Percentiles rank a stretch among this genome's conserved stretches.
These are phyloP conservation scores for Lipomyces japonicus DNA, from an alignment of 805 yeast genomes.

Conservation along the genomic window DNA sequence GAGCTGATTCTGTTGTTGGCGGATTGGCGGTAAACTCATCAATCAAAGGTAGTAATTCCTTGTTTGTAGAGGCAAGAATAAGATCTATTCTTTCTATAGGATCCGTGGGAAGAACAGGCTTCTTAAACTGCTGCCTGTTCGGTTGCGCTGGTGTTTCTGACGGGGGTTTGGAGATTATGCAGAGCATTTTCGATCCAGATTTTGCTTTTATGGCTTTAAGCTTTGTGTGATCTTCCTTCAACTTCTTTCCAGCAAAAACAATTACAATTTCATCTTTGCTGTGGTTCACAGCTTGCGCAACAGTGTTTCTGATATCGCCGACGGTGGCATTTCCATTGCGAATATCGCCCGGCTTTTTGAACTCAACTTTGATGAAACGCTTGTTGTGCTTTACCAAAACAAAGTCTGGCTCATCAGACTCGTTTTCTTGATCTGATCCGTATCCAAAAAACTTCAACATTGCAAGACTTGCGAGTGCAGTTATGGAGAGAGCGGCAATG, in stretches of 20 bases:
- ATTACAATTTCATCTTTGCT: constrained; percentile 17
- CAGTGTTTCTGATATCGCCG: constrained; percentile 29
- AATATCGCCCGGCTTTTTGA: constrained; percentile 27
- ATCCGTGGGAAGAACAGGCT: constrained; percentile 8
- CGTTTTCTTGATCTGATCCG: constrained; percentile 2
- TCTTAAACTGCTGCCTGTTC: constrained; percentile 1
- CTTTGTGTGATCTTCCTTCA: constrained; percentile 19
- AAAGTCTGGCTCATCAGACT: constrained; percentile 12
- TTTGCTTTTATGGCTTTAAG: constrained; percentile 11
- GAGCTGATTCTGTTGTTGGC: constrained; percentile 6
- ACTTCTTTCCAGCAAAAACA: constrained; percentile 29
- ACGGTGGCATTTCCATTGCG: constrained; percentile 26
- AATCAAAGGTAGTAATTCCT: constrained; percentile 24
- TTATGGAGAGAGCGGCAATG: neutral
- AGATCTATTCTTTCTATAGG: constrained; percentile 23
- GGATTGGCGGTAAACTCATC: constrained; percentile 14
- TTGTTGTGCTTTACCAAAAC: constrained; percentile 26
- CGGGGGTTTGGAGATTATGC: constrained; percentile 9
- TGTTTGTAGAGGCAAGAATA: constrained; percentile 12
- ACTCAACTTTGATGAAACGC: constrained; percentile 21
- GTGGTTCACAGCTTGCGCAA: constrained; percentile 22
- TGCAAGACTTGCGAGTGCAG: constrained; percentile 1
- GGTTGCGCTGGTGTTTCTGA: neutral
- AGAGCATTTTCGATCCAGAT: constrained; percentile 21
- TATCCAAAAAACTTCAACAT: constrained; percentile 21